Base-by-base conservation (phyloP, 1,284 basidiomycete genomes). In the Porodaedalea pini region DNA sequence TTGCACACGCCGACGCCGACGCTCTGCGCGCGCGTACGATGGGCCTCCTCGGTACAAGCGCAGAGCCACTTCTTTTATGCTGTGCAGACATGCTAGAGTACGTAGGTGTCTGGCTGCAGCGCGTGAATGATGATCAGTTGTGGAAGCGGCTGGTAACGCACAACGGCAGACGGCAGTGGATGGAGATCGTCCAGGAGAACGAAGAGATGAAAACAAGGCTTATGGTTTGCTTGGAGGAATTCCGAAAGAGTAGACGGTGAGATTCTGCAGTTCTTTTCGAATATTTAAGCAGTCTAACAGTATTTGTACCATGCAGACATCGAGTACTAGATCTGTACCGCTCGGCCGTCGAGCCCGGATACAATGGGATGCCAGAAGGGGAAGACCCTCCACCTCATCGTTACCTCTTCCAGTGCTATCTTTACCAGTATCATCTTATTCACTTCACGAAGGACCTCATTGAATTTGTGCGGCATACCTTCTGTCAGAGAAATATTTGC, bases 341-440 rank as follows among this genome's bases (percentile, higher is more conserved):
- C 10, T 70, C 77, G 17, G 74, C 81, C 0, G 85, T 92, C 58
- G 81, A 86, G 50, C 71, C 79, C n/a, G n/a, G n/a, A n/a, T n/a
- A n/a, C 71, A 74, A 13, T 61, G 68, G 3, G 62, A 63, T 19
- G 70, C 65, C 2, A 63, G 67, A 15, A 66, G 67, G 2, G 63
- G 69, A 72, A 32, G 64, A 69, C 17, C 67, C 71, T 6, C 79
- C 85, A 62, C 78, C 84, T 44, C 77, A 92, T 76, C 76, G 81
- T 29, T 82, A 81, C 65, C 71, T 88, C 6, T 88, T 88, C 62
- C 72, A 85, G 58, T 84, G 83, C 51, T 88, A 83, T 64, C 78
- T 90, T 19, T 92, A 90, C 66, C 88, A 92, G 63, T 87, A 85
- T 64, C 80, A 88, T 64, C 64, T 90, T 32, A 78, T 73, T n/a